Conservation (phyloP, 179 eudicot species). For the Heliamphora pulchella region DNA sequence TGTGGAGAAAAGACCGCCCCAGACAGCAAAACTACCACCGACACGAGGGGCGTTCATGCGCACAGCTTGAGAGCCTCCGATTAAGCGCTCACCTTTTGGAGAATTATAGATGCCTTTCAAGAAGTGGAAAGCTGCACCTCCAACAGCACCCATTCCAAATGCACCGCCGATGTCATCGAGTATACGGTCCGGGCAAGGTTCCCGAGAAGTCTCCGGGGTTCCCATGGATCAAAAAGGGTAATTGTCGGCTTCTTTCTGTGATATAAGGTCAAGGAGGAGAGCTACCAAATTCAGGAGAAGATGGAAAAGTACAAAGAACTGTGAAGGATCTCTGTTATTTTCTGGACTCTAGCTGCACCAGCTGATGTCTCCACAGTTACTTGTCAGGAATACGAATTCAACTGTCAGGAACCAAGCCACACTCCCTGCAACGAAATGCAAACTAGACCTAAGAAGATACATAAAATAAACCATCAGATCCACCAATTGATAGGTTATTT, state of each 20-base stretch:
- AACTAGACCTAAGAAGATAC: background rate
- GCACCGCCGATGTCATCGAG: constrained; percentile 58
- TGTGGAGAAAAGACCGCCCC: constrained; percentile 59
- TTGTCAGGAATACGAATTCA: background rate
- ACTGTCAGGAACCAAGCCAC: background rate
- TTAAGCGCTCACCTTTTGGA: constrained; percentile 46
- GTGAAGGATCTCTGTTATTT: background rate
- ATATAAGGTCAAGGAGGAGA: background rate
- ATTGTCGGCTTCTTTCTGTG: background rate
- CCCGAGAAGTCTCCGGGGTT: constrained; percentile 54
- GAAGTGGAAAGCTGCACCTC: constrained; percentile 57
- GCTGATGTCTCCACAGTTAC: background rate
- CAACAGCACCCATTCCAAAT: constrained; percentile 67
- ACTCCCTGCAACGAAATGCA: constrained; percentile 13
- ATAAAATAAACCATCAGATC: background rate
- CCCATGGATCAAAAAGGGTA: constrained; percentile 31
- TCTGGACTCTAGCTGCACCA: too few species aligned
- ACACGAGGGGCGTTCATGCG: constrained; percentile 59
- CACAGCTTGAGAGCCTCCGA: constrained; percentile 47
- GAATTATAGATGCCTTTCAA: constrained; percentile 47
- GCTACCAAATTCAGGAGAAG: background rate
- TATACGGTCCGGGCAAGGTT: constrained; percentile 57
- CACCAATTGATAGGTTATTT: background rate
- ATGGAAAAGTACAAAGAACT: background rate
- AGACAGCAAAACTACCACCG: constrained; percentile 59